Percentiles rank a stretch among this genome's conserved stretches.
Evolutionary conservation across 1,284 basidiomycete genomes (phyloP).

Genomic region (Sporisorium reilianum): DNA sequence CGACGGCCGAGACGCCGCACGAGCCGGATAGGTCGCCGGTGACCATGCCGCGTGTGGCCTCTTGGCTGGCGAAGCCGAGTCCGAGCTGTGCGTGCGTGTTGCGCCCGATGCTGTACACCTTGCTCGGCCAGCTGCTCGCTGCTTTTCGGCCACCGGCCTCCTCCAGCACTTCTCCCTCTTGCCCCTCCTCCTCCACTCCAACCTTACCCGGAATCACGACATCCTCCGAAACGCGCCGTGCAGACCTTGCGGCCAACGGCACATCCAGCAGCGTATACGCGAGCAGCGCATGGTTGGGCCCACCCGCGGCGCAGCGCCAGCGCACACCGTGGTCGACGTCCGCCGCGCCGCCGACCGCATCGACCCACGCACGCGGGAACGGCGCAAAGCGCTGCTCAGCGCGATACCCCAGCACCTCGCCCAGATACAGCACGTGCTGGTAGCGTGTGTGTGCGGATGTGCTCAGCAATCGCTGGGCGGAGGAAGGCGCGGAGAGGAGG

Average conservation of each 20-base stretch:
- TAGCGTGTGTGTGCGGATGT: background rate
- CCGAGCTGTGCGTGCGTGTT: conserved; percentile 49
- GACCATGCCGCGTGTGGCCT: conserved; percentile 46
- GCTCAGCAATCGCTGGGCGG: too few relatives aligned
- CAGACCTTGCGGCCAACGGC: background rate
- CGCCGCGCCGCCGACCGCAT: conserved; percentile 5
- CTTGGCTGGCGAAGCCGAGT: conserved; percentile 37
- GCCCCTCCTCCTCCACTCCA: background rate
- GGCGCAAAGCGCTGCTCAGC: conserved; percentile 11
- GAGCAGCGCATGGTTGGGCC: conserved; percentile 10
- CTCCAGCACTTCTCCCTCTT: conserved; percentile 9
- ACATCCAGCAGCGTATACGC: conserved; percentile 18
- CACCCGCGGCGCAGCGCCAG: background rate
- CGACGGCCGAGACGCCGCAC: conserved; percentile 9
- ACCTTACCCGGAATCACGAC: background rate
- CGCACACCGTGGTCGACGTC: conserved; percentile 35
- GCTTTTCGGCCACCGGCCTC: background rate
- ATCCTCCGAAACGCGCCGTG: background rate
- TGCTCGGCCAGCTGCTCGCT: conserved; percentile 4
- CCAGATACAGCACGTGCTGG: conserved; percentile 38
- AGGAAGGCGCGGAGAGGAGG: too few relatives aligned
- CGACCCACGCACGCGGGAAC: conserved; percentile 32
- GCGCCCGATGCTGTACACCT: conserved; percentile 34
- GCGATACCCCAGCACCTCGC: conserved; percentile 26
- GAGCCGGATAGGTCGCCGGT: conserved; percentile 15